These are phyloP conservation scores for Aquilaria yunnanensis DNA, from an alignment of 345 rosid species.

Conservation along the genomic window DNA sequence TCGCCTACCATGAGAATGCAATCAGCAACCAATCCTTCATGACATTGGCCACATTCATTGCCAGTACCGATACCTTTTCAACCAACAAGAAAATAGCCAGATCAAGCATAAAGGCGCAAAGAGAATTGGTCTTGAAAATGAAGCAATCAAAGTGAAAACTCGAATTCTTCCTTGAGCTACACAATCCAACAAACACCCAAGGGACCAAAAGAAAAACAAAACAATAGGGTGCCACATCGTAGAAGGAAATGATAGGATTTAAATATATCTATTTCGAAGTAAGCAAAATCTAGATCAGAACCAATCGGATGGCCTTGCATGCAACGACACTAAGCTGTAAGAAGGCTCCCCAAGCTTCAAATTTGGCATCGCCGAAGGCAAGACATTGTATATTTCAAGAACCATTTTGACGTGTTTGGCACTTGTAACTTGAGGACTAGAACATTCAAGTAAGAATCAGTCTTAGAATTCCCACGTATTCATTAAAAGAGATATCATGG, in stretches of 20 bases:
- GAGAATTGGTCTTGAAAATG: slow-evolving; percentile 47
- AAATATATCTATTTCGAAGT: slow-evolving; percentile 42
- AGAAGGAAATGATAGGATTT: slow-evolving; percentile 55
- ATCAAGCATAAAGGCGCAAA: slow-evolving; percentile 67
- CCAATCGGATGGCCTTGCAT: slow-evolving; percentile 54
- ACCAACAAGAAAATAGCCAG: slow-evolving; percentile 73
- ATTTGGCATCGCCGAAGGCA: slow-evolving; percentile 52
- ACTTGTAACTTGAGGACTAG: too few species aligned
- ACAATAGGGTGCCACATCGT: slow-evolving; percentile 61
- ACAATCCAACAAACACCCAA: slow-evolving; percentile 50
- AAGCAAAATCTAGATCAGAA: slow-evolving; percentile 56
- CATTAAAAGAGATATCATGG: too few species aligned
- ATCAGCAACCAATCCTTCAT: slow-evolving; percentile 79
- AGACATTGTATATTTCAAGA: too few species aligned
- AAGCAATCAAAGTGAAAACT: slow-evolving; percentile 55
- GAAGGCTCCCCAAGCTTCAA: slow-evolving; percentile 51
- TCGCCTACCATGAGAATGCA: slow-evolving; percentile 77
- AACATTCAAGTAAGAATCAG: too few species aligned
- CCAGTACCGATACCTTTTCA: slow-evolving; percentile 73
- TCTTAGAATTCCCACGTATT: too few species aligned
- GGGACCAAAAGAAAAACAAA: slow-evolving; percentile 46
- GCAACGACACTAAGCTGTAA: slow-evolving; percentile 61
- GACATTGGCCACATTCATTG: slow-evolving; percentile 86
- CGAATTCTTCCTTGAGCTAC: slow-evolving; percentile 41
- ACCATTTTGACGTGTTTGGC: too few species aligned